Conservation (phyloP, 2,329 filamentous ascomycete species). For the Claviceps sp. region DNA sequence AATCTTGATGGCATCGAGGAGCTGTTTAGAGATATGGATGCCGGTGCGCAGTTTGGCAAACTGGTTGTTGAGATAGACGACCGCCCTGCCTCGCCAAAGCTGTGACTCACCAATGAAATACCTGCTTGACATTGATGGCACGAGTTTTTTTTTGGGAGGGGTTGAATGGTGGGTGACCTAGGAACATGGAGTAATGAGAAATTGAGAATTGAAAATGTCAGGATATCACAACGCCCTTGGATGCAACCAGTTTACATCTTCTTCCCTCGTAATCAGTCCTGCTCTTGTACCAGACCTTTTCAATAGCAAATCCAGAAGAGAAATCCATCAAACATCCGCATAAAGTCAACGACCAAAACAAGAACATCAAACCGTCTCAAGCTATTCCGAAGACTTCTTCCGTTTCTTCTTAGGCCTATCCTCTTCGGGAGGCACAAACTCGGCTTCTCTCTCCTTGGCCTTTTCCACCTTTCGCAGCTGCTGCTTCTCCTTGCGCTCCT, state of each 20-base stretch:
- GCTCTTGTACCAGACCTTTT: background rate
- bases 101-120: slow-evolving; percentile 17
- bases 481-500: slow-evolving; percentile 74
- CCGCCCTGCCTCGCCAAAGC: slow-evolving; percentile 21
- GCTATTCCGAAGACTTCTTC: slow-evolving; percentile 34
- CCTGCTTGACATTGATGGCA: background rate
- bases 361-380: background rate
- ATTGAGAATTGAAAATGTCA: background rate
- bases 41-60: slow-evolving; percentile 81
- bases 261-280: background rate
- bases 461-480: slow-evolving; percentile 79
- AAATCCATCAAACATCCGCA: background rate
- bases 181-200: too few species aligned
- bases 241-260: slow-evolving; percentile 2
- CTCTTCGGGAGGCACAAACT: slow-evolving; percentile 81
- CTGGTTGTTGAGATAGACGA: slow-evolving; percentile 61
- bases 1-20: slow-evolving; percentile 67
- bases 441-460: slow-evolving; percentile 69
- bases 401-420: slow-evolving; percentile 50
- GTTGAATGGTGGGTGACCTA: background rate
- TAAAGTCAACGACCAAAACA: background rate
- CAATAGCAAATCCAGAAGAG: background rate
- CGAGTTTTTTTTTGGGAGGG: background rate
- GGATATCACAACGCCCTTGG: slow-evolving; percentile 7
- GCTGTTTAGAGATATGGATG: slow-evolving; percentile 80